These are phyloP conservation scores for Pseudonectria foliicola DNA, from an alignment of 2,329 filamentous ascomycete genomes.

Conservation along the genomic window DNA sequence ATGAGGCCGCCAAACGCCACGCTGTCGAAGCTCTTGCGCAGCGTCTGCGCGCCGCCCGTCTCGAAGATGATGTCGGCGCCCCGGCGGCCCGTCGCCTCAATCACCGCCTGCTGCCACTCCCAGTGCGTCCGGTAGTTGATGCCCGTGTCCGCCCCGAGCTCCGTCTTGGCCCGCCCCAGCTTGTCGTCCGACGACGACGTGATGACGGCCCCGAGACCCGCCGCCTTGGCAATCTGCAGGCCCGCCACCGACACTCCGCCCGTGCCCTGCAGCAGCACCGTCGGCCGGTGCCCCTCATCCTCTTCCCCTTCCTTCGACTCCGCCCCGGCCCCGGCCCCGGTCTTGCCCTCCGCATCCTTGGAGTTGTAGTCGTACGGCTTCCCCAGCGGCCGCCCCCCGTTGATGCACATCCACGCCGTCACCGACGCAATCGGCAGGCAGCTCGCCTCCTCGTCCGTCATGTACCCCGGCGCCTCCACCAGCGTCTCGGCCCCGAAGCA, in stretches of 20 bases:
- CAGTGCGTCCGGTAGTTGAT: slow-evolving; percentile 50
- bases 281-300: slow-evolving; percentile 21
- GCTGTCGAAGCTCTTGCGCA: slow-evolving; percentile 45
- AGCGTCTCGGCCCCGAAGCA: slow-evolving; percentile 51
- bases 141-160: slow-evolving; percentile 42
- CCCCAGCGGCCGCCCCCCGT: slow-evolving; percentile 49
- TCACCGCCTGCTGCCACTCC: slow-evolving; percentile 43
- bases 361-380: slow-evolving; percentile 27
- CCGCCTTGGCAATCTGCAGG: slow-evolving; percentile 46
- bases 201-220: slow-evolving; percentile 43
- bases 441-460: slow-evolving; percentile 52
- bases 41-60: slow-evolving; percentile 44
- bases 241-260: slow-evolving; percentile 46
- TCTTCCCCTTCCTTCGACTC: not conserved
- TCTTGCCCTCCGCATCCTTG: slow-evolving; percentile 6
- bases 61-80: slow-evolving; percentile 52
- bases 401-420: slow-evolving; percentile 60
- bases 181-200: slow-evolving; percentile 49
- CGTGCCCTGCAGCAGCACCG: slow-evolving; percentile 47
- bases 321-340: slow-evolving; percentile 25
- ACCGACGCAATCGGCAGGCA: slow-evolving; percentile 55
- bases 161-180: slow-evolving; percentile 35
- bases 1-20: slow-evolving; percentile 50
- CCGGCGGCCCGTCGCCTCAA: slow-evolving; percentile 34
- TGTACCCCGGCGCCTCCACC: slow-evolving; percentile 48